Evolutionary conservation across 108 stramenopile genomes (phyloP).

Genomic region (Pseudonitzschia pungens): DNA sequence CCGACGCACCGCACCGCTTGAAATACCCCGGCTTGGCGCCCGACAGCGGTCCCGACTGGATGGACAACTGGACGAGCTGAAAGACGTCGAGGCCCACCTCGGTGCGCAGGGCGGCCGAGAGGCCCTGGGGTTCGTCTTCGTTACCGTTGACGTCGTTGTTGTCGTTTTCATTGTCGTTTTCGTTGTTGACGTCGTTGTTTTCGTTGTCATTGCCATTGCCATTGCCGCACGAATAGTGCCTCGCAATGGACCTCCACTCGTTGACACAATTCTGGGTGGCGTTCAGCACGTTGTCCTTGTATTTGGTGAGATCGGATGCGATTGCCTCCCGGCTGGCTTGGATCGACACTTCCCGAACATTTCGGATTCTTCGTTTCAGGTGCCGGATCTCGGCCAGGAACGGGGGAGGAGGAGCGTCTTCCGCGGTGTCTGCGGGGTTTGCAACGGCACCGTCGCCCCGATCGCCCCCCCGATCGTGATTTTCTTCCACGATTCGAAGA

Average conservation of each 20-base stretch:
- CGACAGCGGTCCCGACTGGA: slow-evolving; percentile 74
- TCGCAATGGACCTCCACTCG: slow-evolving; percentile 69
- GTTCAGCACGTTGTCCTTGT: slow-evolving; percentile 63
- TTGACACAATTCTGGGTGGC: slow-evolving; percentile 60
- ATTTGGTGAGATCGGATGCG: slow-evolving; percentile 42
- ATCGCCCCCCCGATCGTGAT: slow-evolving; percentile 1
- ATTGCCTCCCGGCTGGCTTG: slow-evolving; percentile 1
- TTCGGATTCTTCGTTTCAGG: slow-evolving; percentile 46
- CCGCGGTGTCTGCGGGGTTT: neutral
- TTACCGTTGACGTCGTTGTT: slow-evolving; percentile 13
- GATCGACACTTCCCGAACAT: slow-evolving; percentile 46
- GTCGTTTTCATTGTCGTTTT: no score
- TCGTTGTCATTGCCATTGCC: no score
- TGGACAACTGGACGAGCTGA: slow-evolving; percentile 56
- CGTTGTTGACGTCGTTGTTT: no score
- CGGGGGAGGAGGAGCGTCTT: neutral
- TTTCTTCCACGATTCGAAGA: no score
- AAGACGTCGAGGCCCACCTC: slow-evolving; percentile 44
- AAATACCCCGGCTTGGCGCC: slow-evolving; percentile 84
- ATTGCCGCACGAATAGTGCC: no score
- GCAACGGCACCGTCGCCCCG: neutral
- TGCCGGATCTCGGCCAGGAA: slow-evolving; percentile 50
- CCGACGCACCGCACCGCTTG: slow-evolving; percentile 73
- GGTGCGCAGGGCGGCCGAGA: slow-evolving; percentile 7
- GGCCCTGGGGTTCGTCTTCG: slow-evolving; percentile 13